phyloP scores from a whole-genome alignment of 2,329 filamentous ascomycete species.

The Colletotrichum falcatum region DNA sequence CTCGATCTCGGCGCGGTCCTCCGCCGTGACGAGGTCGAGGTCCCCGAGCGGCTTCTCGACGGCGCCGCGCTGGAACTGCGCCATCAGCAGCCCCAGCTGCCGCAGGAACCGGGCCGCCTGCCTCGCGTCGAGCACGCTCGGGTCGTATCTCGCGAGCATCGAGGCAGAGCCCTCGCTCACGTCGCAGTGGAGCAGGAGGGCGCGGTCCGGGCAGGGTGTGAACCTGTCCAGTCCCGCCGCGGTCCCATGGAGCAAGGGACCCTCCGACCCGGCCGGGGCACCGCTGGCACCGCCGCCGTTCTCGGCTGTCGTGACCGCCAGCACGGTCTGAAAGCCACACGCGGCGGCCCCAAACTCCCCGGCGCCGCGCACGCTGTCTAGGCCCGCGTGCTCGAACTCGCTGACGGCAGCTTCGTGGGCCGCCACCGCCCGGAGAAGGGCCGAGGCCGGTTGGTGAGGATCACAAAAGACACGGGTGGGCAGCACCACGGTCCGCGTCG shows the following conservation, averaged over 20 bases:
- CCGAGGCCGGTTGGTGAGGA: slow-evolving; percentile 6
- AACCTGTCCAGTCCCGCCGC: slow-evolving; percentile 1
- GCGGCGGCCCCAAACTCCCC: slow-evolving; percentile 12
- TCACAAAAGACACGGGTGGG: slow-evolving; percentile 31
- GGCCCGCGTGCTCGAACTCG: slow-evolving; percentile 3
- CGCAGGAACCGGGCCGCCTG: slow-evolving; percentile 27
- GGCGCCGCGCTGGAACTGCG: background rate
- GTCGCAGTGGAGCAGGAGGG: slow-evolving; percentile 27
- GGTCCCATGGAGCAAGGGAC: slow-evolving; percentile 1
- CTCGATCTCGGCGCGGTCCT: slow-evolving; percentile 16
- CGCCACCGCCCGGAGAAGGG: slow-evolving; percentile 2
- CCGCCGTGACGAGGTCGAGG: slow-evolving; percentile 12
- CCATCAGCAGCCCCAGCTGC: slow-evolving; percentile 29
- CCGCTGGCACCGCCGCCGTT: background rate
- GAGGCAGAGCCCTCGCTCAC: slow-evolving; percentile 15
- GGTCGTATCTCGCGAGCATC: slow-evolving; percentile 22
- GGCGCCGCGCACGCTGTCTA: background rate
- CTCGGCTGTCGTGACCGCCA: slow-evolving; percentile 12
- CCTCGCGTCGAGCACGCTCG: slow-evolving; percentile 4
- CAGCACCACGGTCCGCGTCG: slow-evolving; percentile 12
- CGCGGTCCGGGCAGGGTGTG: slow-evolving; percentile 13
- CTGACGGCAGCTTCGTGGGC: slow-evolving; percentile 1
- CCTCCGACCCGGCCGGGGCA: background rate
- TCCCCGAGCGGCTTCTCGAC: slow-evolving; percentile 5
- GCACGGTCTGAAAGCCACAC: slow-evolving; percentile 27